Evolutionary conservation across 148 eudicot species (phyloP).

Genomic region (Vaccinium myrtillus): DNA sequence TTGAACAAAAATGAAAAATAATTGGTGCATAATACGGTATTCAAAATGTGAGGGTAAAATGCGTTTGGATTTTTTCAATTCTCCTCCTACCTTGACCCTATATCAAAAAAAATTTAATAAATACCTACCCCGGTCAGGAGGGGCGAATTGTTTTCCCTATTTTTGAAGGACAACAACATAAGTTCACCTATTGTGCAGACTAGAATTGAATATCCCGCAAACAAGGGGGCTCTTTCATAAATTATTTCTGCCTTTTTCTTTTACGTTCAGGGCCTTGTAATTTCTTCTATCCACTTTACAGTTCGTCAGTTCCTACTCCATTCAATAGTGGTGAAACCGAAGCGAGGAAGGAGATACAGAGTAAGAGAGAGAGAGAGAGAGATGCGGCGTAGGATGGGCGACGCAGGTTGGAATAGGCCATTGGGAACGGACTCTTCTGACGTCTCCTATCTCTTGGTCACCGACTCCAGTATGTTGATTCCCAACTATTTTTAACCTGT

Average conservation of each 20-base stretch:
- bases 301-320: neutral
- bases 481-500: too few relatives aligned
- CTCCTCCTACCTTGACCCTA: too few relatives aligned
- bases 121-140: too few relatives aligned
- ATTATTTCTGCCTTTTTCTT: neutral
- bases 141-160: too few relatives aligned
- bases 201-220: neutral
- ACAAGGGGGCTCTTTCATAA: neutral
- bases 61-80: too few relatives aligned
- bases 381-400: conserved; percentile 34
- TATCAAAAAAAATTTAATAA: too few relatives aligned
- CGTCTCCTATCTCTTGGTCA: conserved; percentile 31
- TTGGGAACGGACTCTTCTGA: conserved; percentile 87
- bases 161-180: too few relatives aligned
- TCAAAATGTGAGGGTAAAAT: too few relatives aligned
- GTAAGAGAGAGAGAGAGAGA: neutral
- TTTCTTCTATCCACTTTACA: neutral
- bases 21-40: too few relatives aligned
- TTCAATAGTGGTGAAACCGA: neutral
- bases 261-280: neutral
- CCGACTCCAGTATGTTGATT: conserved; percentile 57
- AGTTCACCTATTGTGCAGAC: neutral
- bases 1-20: too few relatives aligned
- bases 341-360: neutral
- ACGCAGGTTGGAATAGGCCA: conserved; percentile 40